Evolutionary conservation across 768 basidiomycete species (phyloP).

Genomic region (Panaeolus cyanescens): DNA sequence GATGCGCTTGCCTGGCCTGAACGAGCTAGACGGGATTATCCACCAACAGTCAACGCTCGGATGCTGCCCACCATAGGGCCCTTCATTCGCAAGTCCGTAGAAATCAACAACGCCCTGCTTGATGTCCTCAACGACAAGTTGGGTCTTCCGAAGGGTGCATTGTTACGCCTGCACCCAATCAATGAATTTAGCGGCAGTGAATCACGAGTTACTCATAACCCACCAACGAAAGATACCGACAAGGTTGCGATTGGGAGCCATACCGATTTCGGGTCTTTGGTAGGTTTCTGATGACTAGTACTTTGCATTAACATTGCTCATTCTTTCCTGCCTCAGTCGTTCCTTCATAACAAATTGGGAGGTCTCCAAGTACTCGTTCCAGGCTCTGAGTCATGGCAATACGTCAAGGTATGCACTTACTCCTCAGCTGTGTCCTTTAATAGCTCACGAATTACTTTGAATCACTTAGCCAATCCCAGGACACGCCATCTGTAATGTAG

Average conservation of each 20-base stretch:
- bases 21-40: constrained; percentile 57
- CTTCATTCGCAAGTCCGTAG: constrained; percentile 59
- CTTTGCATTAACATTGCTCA: constrained; percentile 23
- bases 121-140: constrained; percentile 59
- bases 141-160: constrained; percentile 49
- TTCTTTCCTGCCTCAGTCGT: constrained; percentile 42
- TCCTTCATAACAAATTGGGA: constrained; percentile 70
- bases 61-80: constrained; percentile 54
- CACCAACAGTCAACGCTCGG: constrained; percentile 45
- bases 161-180: constrained; percentile 42
- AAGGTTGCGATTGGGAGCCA: constrained; percentile 61
- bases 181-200: constrained; percentile 60
- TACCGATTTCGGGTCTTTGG: constrained; percentile 74
- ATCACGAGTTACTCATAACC: constrained; percentile 52
- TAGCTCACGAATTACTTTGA: background rate
- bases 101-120: constrained; percentile 54
- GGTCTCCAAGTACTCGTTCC: constrained; percentile 71
- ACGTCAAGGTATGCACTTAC: constrained; percentile 53
- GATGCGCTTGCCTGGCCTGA: constrained; percentile 64
- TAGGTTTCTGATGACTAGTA: constrained; percentile 33
- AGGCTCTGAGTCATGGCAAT: constrained; percentile 64
- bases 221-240: constrained; percentile 37
- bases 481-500: constrained; percentile 62
- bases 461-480: constrained; percentile 47
- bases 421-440: background rate